Evolutionary conservation across 192 early-diverging fungal species (phyloP).

Genomic region (Jimgerdemannia flammicorona): DNA sequence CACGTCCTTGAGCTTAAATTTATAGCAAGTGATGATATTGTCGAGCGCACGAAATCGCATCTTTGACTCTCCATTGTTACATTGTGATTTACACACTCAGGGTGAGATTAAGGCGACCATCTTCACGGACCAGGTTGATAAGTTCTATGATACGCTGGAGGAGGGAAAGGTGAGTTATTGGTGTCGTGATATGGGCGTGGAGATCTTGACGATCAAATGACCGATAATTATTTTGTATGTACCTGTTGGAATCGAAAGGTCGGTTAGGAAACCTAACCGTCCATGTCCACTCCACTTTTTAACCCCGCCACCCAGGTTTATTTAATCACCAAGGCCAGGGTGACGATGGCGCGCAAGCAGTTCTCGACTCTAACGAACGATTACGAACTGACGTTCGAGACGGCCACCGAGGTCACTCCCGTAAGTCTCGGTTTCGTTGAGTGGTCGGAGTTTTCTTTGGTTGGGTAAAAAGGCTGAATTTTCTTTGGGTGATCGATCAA

Average conservation of each 20-base stretch:
- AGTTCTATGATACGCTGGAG: conserved; percentile 72
- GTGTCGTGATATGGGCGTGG: neutral
- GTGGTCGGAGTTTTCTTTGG: too few species aligned
- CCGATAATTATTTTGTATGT: too few species aligned
- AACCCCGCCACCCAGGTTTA: conserved; percentile 46
- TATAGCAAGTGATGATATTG: neutral
- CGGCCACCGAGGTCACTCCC: conserved; percentile 54
- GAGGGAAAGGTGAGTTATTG: conserved; percentile 53
- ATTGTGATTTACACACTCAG: conserved; percentile 26
- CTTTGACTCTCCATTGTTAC: conserved; percentile 15
- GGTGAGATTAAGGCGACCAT: conserved; percentile 92
- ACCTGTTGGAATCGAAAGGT: too few species aligned
- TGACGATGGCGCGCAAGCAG: conserved; percentile 83
- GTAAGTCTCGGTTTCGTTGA: conserved; percentile 20
- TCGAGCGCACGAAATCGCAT: neutral
- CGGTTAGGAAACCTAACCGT: too few species aligned
- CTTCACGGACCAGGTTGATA: conserved; percentile 87
- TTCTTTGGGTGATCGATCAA: neutral
- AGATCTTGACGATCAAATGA: too few species aligned
- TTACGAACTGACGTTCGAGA: conserved; percentile 88
- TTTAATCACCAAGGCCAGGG: conserved; percentile 74
- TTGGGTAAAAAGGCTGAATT: too few species aligned
- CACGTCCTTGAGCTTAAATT: neutral
- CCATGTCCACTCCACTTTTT: neutral
- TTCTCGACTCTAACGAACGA: conserved; percentile 81